These are phyloP conservation scores for Rhizopus delemar DNA, from an alignment of 371 early-diverging fungal genomes.

Conservation along the genomic window DNA sequence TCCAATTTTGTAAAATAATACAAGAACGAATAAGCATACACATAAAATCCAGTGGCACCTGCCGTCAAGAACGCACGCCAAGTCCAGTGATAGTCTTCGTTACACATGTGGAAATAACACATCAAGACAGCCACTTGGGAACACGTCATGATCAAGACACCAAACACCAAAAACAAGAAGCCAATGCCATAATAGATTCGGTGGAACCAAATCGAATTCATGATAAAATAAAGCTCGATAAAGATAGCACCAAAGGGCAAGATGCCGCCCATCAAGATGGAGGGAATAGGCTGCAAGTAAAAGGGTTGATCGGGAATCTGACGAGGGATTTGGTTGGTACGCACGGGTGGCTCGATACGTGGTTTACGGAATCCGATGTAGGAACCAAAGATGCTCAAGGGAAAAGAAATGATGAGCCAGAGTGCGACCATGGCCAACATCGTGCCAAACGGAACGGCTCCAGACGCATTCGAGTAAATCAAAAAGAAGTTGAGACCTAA, in stretches of 20 bases:
- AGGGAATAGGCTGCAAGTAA: conserved; percentile 75
- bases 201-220: conserved; percentile 92
- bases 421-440: conserved; percentile 82
- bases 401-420: conserved; percentile 89
- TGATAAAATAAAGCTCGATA: conserved; percentile 86
- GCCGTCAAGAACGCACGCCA: conserved; percentile 93
- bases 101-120: conserved; percentile 88
- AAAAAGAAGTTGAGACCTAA: conserved; percentile 89
- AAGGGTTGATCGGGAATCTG: conserved; percentile 83
- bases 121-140: conserved; percentile 82
- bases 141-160: conserved; percentile 81
- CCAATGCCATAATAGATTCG: conserved; percentile 90
- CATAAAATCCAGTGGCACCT: conserved; percentile 86
- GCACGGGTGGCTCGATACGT: conserved; percentile 85
- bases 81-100: conserved; percentile 94
- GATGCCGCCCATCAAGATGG: conserved; percentile 82
- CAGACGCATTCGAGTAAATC: conserved; percentile 82
- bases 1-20: conserved; percentile 78
- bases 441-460: conserved; percentile 92
- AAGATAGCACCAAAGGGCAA: conserved; percentile 91
- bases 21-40: conserved; percentile 81
- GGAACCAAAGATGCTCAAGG: conserved; percentile 88
- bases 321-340: conserved; percentile 91
- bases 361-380: conserved; percentile 91
- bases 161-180: conserved; percentile 80